Evolutionary conservation across 768 basidiomycete genomes (phyloP).

Genomic region (Tricholoma furcatifolium): DNA sequence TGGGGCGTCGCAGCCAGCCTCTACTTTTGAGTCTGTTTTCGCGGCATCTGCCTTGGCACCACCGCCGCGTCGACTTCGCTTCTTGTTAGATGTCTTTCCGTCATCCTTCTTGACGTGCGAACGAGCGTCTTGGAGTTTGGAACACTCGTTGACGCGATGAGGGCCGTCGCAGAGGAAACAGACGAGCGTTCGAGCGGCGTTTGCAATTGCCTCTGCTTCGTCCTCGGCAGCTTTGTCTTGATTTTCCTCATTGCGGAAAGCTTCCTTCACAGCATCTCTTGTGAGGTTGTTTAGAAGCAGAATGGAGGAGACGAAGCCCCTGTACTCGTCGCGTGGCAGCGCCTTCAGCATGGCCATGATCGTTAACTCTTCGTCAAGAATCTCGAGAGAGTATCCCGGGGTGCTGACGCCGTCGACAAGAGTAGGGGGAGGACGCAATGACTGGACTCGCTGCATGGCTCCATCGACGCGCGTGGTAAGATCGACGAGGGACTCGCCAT

Average conservation of each 20-base stretch:
- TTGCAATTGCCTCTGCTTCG: not conserved
- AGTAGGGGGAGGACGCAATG: not conserved
- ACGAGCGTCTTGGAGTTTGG: not conserved
- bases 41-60: not conserved
- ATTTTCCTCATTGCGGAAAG: not conserved
- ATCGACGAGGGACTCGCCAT: not conserved
- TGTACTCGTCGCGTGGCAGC: not conserved
- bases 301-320: not conserved
- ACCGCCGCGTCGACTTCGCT: not conserved
- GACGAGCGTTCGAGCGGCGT: not conserved
- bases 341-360: constrained; percentile 2
- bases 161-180: not conserved
- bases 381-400: not conserved
- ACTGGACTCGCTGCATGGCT: not conserved
- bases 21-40: not conserved
- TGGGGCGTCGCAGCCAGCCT: not conserved
- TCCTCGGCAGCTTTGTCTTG: not conserved
- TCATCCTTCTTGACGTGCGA: not conserved
- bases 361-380: not conserved
- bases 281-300: too few relatives aligned
- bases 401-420: not conserved
- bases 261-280: too few relatives aligned
- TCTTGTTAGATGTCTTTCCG: not conserved
- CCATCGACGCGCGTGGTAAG: not conserved
- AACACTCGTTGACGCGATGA: not conserved